Conservation (phyloP, 768 basidiomycete genomes). For the Calvatia gigantea region DNA sequence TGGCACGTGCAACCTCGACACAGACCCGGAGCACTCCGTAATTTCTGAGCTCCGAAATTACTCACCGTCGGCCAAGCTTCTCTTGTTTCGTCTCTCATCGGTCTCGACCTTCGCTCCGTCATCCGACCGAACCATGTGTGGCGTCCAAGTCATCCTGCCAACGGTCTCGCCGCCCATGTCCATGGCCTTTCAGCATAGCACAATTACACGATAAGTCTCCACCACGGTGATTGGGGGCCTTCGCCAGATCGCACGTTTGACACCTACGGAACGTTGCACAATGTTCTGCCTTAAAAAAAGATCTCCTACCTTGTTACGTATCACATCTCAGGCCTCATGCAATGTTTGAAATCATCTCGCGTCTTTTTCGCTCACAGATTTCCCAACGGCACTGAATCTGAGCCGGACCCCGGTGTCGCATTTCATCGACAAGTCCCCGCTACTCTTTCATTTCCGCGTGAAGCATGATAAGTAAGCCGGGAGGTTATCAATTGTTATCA, state of each 20-base stretch:
- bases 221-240: not conserved
- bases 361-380: not conserved
- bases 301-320: not conserved
- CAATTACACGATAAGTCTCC: not conserved
- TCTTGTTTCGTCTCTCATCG: not conserved
- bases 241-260: conserved; percentile 3
- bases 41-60: not conserved
- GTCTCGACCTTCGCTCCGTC: no score
- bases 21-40: conserved; percentile 11
- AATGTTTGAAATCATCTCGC: not conserved
- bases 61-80: not conserved
- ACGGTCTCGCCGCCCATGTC: not conserved
- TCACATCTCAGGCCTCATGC: not conserved
- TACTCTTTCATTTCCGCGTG: not conserved
- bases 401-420: not conserved
- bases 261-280: no score
- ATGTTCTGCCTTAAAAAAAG: no score
- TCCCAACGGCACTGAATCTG: not conserved
- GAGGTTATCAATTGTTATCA: not conserved
- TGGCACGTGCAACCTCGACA: conserved; percentile 6
- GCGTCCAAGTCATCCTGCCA: not conserved
- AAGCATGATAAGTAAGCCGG: no score
- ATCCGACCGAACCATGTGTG: not conserved
- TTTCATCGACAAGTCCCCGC: not conserved
- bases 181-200: not conserved